phyloP scores from a whole-genome alignment of 352 stramenopile genomes.

The Aphanomyces stellatus region DNA sequence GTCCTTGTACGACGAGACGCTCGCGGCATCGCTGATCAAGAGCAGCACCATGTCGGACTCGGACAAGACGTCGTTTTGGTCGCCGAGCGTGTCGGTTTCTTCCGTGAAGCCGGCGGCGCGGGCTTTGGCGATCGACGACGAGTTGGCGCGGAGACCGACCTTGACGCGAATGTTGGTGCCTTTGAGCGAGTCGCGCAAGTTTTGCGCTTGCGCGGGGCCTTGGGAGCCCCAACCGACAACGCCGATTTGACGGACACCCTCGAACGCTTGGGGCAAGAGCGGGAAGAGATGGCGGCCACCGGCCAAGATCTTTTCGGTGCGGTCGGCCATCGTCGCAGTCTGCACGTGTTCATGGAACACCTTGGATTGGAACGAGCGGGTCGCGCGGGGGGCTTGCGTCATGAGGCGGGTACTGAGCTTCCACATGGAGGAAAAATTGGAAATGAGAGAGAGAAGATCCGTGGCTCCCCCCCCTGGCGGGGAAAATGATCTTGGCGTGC shows the following conservation, averaged over 20 bases:
- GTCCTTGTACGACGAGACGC: conserved; percentile 94
- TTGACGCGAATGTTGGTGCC: conserved; percentile 87
- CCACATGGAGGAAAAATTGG: not conserved
- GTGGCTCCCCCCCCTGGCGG: too few species aligned
- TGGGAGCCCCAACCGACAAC: conserved; percentile 98
- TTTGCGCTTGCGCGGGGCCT: conserved; percentile 95
- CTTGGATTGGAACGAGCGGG: conserved; percentile 26
- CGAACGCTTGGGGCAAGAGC: conserved; percentile 92
- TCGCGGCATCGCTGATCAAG: conserved; percentile 95
- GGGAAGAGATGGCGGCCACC: conserved; percentile 91
- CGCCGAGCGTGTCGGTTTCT: conserved; percentile 89
- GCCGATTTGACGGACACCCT: conserved; percentile 94
- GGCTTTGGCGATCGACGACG: conserved; percentile 71
- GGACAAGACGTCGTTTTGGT: conserved; percentile 95
- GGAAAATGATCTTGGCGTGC: too few species aligned
- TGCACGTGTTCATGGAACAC: conserved; percentile 70
- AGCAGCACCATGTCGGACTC: conserved; percentile 96
- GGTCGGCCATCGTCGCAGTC: conserved; percentile 68
- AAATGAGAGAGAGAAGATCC: not conserved
- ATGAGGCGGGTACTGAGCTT: conserved; percentile 1
- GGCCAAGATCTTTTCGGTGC: conserved; percentile 63
- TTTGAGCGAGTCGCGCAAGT: conserved; percentile 94
- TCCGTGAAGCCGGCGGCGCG: conserved; percentile 89
- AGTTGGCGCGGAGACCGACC: conserved; percentile 80
- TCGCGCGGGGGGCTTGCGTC: not conserved